A percentile compares a stretch with the other conserved stretches of the same genome.
These are phyloP conservation scores for Strobilomyces echinocephalus DNA, from an alignment of 768 basidiomycete genomes.

Conservation along the genomic window DNA sequence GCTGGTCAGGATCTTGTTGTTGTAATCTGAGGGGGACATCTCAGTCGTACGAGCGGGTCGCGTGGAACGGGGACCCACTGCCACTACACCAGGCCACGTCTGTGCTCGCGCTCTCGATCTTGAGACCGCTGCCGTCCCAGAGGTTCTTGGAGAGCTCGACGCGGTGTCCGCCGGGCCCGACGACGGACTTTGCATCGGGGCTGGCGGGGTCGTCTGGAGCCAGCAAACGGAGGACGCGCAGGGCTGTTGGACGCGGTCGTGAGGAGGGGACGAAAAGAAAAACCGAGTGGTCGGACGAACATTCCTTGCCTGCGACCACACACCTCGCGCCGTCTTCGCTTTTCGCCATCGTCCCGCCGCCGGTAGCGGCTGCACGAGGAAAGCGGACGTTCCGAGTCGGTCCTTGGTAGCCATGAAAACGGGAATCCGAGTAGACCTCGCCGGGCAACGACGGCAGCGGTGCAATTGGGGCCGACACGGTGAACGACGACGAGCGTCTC, in stretches of 20 bases:
- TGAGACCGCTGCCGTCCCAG: slow-evolving; percentile 74
- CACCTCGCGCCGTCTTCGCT: slow-evolving; percentile 63
- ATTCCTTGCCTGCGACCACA: slow-evolving; percentile 77
- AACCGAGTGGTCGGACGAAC: slow-evolving; percentile 37
- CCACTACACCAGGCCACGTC: slow-evolving; percentile 80
- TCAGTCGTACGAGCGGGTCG: neutral
- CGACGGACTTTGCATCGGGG: slow-evolving; percentile 46
- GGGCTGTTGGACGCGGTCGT: slow-evolving; percentile 35
- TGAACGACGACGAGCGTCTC: slow-evolving; percentile 26
- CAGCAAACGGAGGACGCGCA: slow-evolving; percentile 56
- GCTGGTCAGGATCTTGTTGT: slow-evolving; percentile 74
- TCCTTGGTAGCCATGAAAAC: slow-evolving; percentile 41
- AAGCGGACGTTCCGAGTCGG: slow-evolving; percentile 53
- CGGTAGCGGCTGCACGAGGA: slow-evolving; percentile 52
- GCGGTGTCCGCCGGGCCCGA: slow-evolving; percentile 58
- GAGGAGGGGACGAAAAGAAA: neutral
- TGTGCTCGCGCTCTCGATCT: slow-evolving; percentile 73
- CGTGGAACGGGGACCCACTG: slow-evolving; percentile 37
- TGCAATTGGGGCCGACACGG: neutral
- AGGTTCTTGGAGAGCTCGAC: slow-evolving; percentile 73
- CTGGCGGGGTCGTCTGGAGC: slow-evolving; percentile 38
- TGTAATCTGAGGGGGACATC: slow-evolving; percentile 48
- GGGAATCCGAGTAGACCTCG: slow-evolving; percentile 39
- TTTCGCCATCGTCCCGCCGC: slow-evolving; percentile 64
- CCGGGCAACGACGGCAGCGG: slow-evolving; percentile 1